Evolutionary conservation across 441 rosid genomes (phyloP), one percentile per base, ranked within the genome.

Genomic region (Biscutella laevigata): DNA sequence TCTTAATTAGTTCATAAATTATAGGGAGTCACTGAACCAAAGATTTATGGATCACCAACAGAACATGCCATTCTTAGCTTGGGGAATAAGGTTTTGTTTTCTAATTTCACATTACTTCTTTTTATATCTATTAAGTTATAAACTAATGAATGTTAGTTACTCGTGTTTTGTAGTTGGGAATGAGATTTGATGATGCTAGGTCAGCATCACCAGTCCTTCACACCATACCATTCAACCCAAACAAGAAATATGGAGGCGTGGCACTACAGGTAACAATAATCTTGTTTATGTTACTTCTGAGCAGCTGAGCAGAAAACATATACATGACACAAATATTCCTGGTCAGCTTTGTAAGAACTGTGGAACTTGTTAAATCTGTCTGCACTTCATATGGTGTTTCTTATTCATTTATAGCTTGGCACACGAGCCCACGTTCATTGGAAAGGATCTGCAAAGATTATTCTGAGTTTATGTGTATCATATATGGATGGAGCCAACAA

Each of bases 381-480:
- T 22, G 34, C 44, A 8, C 24, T 36, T 36, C 9, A 17, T 13
- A 7, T 13, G 7, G 17, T 42, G n/a, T 12, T 0, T 60, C 11
- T 40, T 29, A 61, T 33, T 32, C 29, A 29, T 29, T 39, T 29
- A 17, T 51, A 84, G 98, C 16, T 61, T 53, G 74, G 77, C 58
- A 74, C 83, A 39, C 67, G 67, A 59, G 79, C 73, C 54, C 80
- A 60, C 52, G 53, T 83, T 67, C 95, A 90, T 61, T 90, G 98
- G 98, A 90, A 87, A 70, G 98, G 98, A 68, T 95, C 95, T 49
- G 96, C 98, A 29, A 90, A 90, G 71, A 48, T 76, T 37, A 78
- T 90, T 65, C 74, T 90, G 44, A 74, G 73, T 59, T 77, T 77
- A 16, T 85, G 98, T 65, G 59, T 72, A 21, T 38, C 42, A 29